Percentiles rank a stretch among this genome's conserved stretches.
Conservation (phyloP, 2,329 filamentous ascomycete species). For the Aspergillus sp. region DNA sequence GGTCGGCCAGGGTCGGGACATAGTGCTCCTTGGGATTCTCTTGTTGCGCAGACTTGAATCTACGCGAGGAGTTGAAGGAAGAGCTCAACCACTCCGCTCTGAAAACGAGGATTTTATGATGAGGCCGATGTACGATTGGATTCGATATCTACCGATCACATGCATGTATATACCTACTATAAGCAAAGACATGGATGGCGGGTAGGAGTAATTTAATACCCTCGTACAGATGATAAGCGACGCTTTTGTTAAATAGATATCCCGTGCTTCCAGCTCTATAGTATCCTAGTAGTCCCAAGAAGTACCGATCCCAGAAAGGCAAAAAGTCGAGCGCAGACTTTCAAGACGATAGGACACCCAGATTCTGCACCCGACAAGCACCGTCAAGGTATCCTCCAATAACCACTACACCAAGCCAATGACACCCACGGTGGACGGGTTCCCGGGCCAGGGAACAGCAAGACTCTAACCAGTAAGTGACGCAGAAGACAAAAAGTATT, state of each 20-base stretch:
- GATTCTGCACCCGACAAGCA: background rate
- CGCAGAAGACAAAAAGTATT: background rate
- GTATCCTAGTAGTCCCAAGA: background rate
- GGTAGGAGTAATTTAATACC: background rate
- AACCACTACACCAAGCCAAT: background rate
- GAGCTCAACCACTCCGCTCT: slow-evolving; percentile 19
- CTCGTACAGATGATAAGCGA: background rate
- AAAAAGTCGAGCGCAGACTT: background rate
- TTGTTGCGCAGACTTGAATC: background rate
- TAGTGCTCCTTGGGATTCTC: background rate
- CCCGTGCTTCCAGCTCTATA: background rate
- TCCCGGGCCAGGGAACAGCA: background rate
- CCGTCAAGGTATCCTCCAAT: background rate
- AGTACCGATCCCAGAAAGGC: background rate
- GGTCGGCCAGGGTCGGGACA: background rate
- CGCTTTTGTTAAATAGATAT: background rate
- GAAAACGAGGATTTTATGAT: slow-evolving; percentile 10
- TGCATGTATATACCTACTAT: slow-evolving; percentile 3
- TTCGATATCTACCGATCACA: background rate
- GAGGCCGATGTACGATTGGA: slow-evolving; percentile 2
- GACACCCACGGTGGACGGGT: background rate
- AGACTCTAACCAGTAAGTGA: background rate
- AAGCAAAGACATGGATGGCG: background rate
- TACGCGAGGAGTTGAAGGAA: slow-evolving; percentile 1
- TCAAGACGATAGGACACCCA: background rate